A percentile compares a stretch with the other conserved stretches of the same genome.
phyloP scores from a whole-genome alignment of 345 rosid species.

The Orychophragmus violaceus region DNA sequence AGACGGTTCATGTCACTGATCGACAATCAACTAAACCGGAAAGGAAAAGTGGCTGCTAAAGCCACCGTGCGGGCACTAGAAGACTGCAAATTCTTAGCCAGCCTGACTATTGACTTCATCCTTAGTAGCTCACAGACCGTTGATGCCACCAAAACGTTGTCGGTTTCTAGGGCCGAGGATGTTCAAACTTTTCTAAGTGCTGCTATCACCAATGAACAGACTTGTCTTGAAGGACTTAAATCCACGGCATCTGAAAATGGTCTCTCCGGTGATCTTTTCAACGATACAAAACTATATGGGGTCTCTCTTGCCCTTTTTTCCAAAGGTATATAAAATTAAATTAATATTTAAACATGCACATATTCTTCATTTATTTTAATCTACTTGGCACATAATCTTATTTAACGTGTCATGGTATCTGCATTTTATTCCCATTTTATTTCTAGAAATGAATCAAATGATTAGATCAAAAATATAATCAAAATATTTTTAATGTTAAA shows the following conservation, averaged over 20 bases:
- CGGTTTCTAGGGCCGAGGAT: conserved; percentile 48
- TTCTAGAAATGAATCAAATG: background rate
- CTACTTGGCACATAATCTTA: conserved; percentile 7
- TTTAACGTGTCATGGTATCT: background rate
- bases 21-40: conserved; percentile 39
- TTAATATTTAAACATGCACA: conserved; percentile 33
- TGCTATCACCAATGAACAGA: conserved; percentile 63
- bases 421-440: background rate
- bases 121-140: conserved; percentile 40
- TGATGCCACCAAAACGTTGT: conserved; percentile 40
- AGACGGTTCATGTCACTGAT: conserved; percentile 41
- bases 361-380: background rate
- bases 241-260: conserved; percentile 44
- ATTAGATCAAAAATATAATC: too few species aligned
- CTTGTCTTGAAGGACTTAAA: conserved; percentile 66
- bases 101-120: conserved; percentile 48
- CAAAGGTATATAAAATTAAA: conserved; percentile 40
- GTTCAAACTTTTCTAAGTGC: conserved; percentile 72
- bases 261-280: conserved; percentile 46
- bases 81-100: conserved; percentile 64
- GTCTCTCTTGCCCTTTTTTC: conserved; percentile 71
- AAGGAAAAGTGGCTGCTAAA: conserved; percentile 35
- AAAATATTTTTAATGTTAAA: too few species aligned
- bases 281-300: conserved; percentile 74
- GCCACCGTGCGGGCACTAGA: conserved; percentile 55